Evolutionary conservation across 306 rosid species (phyloP), one percentile per base, ranked within the genome.

Genomic region (Prunus mongolica): DNA sequence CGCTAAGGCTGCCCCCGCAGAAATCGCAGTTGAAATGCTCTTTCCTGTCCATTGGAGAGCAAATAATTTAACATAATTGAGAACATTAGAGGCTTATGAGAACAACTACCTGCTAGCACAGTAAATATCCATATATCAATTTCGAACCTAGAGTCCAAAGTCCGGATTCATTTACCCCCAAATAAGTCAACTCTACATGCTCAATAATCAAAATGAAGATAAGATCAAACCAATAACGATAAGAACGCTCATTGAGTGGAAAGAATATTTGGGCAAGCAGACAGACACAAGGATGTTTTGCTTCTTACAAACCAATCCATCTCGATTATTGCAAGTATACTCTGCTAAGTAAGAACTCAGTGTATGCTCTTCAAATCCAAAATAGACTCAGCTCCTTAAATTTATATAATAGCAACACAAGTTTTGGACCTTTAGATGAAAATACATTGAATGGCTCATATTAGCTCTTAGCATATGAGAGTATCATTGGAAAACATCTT

Each of bases 1-100:
- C 2, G 92, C 99, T 84, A 95, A 81, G 62, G 97, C 97, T 27
- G 97, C 68, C 79, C 99, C 99, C 5, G 99, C 97, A 57, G 97
- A 84, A 78, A 95, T 65, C 69, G 99, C 99, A 5, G 91, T 89
- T 76, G 88, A 72, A 79, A 95, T 89, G 88, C 91, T 95, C 86
- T 83, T 89, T 83, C 88, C 99, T 95, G 80, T 79, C 79, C 82
- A 71, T 86, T 51, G 84, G 65, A 51, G 38, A 63, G 55, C 71
- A 63, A 50, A 52, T 22, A 64, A 65, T 74, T 74, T 70, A 80
- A 60, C 78, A 14, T 57, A 67, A 57, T 44, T 54, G 12, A 30
- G 44, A 10, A 62, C 3, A 12, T 72, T 12, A 14, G 16, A 10
- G 18, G 56, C 18, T n/a, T 2, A 19, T 24, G 57, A 20, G 41